Evolutionary conservation across 257 asterid species (phyloP), one percentile per base, ranked within the genome.

Genomic region (Primulina tabacum): DNA sequence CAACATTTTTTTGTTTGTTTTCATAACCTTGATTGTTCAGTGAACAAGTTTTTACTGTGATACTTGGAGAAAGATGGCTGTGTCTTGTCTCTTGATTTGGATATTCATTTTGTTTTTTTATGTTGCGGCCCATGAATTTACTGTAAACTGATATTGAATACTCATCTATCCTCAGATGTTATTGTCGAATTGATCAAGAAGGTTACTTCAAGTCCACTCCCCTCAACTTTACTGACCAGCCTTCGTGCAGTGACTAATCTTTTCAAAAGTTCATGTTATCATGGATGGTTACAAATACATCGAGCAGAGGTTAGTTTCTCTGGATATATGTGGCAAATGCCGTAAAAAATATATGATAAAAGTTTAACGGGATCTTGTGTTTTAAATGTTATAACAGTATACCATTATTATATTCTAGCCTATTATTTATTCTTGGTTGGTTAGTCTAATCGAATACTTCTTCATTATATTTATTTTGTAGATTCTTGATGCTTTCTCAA

Each of bases 401-500:
- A 55, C 37, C 65, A 30, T 43, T 56, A 4, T 35, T 21, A 60
- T 65, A 24, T 12, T 43, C 29, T n/a, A 52, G 35, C 55, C 59
- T 71, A 66, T 28, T 67, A 38, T 75, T 40, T 50, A 16, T 24
- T 62, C 52, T 63, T 40, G 33, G 9, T 65, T 3, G 16, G 67
- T 62, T 73, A 37, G 69, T 52, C 58, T 67, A 60, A 33, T 10
- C 68, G 60, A 55, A 32, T 26, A 64, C 20, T 37, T 69, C 64
- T 75, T 68, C 47, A 1, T 28, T 57, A 78, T 70, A 30, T 67
- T 72, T 33, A 66, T 76, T 60, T 78, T 87, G 87, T 81, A 94
- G 99, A 86, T 89, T 84, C 88, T 94, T 50, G 97, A 94, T 85
- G 90, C 93, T 72, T 88, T 85, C 75, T 82, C 96, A 26, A 80